Percentiles rank a stretch among this genome's conserved stretches.
phyloP scores from a whole-genome alignment of 2,329 filamentous ascomycete species.

The Colletotrichum acutatum region DNA sequence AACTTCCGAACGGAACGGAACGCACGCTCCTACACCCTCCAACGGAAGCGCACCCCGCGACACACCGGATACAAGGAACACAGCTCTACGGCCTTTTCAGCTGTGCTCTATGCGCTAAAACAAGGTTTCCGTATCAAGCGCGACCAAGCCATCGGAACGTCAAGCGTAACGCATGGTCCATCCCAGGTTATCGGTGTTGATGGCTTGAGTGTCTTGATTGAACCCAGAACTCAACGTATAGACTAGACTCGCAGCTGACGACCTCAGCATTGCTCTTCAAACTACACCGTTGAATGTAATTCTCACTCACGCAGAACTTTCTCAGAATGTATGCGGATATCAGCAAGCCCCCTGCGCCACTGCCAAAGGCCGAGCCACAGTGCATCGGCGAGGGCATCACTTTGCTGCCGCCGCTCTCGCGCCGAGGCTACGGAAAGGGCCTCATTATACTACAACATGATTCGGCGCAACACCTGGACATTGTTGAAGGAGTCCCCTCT shows the following conservation, averaged over 20 bases:
- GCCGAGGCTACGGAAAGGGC: not conserved
- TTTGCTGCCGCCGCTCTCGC: not conserved
- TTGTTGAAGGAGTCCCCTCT: slow-evolving; percentile 56
- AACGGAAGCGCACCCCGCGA: not conserved
- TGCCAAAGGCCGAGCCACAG: not conserved
- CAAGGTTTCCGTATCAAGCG: not conserved
- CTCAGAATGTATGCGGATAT: not conserved
- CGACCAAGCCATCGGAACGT: not conserved
- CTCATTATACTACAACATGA: not conserved
- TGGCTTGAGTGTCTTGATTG: not conserved
- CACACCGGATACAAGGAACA: not conserved
- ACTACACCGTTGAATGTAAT: not conserved
- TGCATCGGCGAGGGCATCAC: not conserved
- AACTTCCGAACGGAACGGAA: not conserved
- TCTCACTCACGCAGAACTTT: not conserved
- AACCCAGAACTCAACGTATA: not conserved
- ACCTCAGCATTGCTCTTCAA: not conserved
- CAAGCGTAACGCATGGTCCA: not conserved
- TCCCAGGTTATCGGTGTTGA: not conserved
- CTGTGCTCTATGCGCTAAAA: not conserved
- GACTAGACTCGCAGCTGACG: not conserved
- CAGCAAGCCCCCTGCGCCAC: not conserved
- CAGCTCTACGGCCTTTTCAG: not conserved
- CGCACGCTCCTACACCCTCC: not conserved
- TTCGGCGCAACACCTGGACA: not conserved